A percentile compares a stretch with the other conserved stretches of the same genome.
These are phyloP conservation scores for Fragilariopsis cylindrus DNA, from an alignment of 108 stramenopile genomes.

Conservation along the genomic window DNA sequence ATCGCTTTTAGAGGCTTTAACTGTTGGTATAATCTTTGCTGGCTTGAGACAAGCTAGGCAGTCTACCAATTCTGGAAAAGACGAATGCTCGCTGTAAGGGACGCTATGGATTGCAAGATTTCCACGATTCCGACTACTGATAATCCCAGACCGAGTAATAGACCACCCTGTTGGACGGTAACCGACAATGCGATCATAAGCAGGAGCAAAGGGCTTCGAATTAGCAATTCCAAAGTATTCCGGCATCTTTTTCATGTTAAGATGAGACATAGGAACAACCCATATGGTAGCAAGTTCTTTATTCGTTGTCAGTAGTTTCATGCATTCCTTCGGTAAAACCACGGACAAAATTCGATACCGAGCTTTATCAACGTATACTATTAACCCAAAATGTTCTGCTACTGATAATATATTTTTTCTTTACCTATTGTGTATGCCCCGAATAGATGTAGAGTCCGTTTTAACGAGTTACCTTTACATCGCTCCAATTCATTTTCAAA, in stretches of 20 bases:
- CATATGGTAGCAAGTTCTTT: slow-evolving; percentile 65
- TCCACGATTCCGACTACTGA: slow-evolving; percentile 52
- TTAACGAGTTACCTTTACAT: slow-evolving; percentile 33
- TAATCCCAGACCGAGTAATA: slow-evolving; percentile 31
- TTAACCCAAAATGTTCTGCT: slow-evolving; percentile 59
- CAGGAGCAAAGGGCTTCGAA: slow-evolving; percentile 44
- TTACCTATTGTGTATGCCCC: slow-evolving; percentile 95
- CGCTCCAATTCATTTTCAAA: slow-evolving; percentile 51
- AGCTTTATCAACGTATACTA: slow-evolving; percentile 83
- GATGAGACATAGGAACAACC: slow-evolving; percentile 82
- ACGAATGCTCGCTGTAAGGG: slow-evolving; percentile 90
- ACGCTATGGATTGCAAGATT: slow-evolving; percentile 72
- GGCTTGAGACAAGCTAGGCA: slow-evolving; percentile 75
- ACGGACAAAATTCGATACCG: slow-evolving; percentile 68
- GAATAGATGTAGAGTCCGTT: slow-evolving; percentile 75
- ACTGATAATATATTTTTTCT: slow-evolving; percentile 89
- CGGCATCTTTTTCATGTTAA: slow-evolving; percentile 81
- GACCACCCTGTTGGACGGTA: slow-evolving; percentile 82
- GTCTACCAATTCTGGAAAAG: slow-evolving; percentile 86
- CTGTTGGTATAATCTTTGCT: slow-evolving; percentile 77
- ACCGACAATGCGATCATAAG: slow-evolving; percentile 57
- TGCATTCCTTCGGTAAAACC: slow-evolving; percentile 67
- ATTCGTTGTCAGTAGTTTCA: slow-evolving; percentile 60
- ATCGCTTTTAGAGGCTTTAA: slow-evolving; percentile 65
- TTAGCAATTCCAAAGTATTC: slow-evolving; percentile 57